phyloP scores from a whole-genome alignment of 2,329 filamentous ascomycete genomes.

The Aureobasidium subglaciale region DNA sequence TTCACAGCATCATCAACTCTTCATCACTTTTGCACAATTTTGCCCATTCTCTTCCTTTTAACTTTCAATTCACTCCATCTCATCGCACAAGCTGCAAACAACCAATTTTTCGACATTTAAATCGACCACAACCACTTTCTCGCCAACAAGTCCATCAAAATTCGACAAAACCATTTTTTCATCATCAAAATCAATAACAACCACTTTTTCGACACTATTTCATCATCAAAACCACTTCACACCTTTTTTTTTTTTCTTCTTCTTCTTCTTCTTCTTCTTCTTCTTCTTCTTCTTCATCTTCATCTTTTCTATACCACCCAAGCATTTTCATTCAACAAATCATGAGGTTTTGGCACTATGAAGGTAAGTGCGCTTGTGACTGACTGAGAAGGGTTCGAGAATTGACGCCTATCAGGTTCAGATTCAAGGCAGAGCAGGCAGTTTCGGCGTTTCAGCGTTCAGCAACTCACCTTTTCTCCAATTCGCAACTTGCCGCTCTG shows the following conservation, averaged over 20 bases:
- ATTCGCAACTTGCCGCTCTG: neutral
- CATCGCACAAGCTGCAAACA: neutral
- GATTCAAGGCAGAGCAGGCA: neutral
- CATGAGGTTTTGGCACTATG: slow-evolving; percentile 7
- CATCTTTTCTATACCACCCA: too few species aligned
- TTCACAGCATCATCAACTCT: neutral
- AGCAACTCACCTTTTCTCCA: neutral
- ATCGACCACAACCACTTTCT: neutral
- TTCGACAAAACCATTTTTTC: neutral
- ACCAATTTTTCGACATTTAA: neutral
- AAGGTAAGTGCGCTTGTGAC: too few species aligned
- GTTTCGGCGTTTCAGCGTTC: neutral
- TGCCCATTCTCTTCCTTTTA: neutral
- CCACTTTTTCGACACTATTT: neutral
- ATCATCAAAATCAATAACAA: neutral
- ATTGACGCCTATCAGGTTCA: slow-evolving; percentile 2
- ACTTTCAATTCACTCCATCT: neutral
- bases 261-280: neutral
- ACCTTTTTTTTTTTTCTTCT: neutral
- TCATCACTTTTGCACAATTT: neutral
- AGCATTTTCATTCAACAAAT: neutral
- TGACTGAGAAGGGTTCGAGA: too few species aligned
- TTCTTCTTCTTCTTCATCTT: neutral
- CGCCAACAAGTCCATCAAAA: neutral
- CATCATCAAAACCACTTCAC: neutral